Evolutionary conservation across 176 grass and related monocot species (phyloP), one percentile per base, ranked within the genome.

Genomic region (Oryza longistaminata): DNA sequence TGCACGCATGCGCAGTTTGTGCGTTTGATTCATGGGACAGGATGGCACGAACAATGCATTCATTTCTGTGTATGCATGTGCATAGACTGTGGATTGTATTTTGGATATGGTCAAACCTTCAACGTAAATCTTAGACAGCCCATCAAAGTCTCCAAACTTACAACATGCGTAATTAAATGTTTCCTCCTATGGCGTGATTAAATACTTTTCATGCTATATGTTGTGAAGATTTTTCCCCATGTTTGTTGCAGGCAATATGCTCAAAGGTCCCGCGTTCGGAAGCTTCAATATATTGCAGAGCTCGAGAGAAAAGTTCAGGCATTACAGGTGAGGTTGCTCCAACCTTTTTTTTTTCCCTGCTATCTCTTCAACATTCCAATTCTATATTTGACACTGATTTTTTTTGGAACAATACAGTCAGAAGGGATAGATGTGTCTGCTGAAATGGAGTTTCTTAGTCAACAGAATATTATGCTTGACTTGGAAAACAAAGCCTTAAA

Each of bases 221-320:
- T 37, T 79, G 76, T 68, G 31, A 65, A 46, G 17, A 26, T 40
- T 39, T 45, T 50, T 75, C 12, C 24, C 21, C 13, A 60, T 17
- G 17, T 74, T 16, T 12, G 19, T 77, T 82, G 43, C 76, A 99
- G 96, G 88, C 96, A 99, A 86, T 99, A 95, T 85, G 96, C 96
- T 72, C 96, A 95, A 21, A 90, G 91, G 48, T 99, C 96, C 26
- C 91, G 96, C 4, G 93, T 99, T 68, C 84, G 96, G 72, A 99
- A 99, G 82, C 96, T 99, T 66, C 93, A 99, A 40, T 96, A 99
- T 88, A 99, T 99, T 89, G 93, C 96, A 3, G 96, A 99, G 79
- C 91, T 99, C 33, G 93, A 99, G 86, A 83, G 93, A 80, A 96
- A 92, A 83, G 93, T 96, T 35, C 96, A 96, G 70, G 43, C 85